Conservation (phyloP, 2,329 filamentous ascomycete species). For the Sarocladiaceae sp. region DNA sequence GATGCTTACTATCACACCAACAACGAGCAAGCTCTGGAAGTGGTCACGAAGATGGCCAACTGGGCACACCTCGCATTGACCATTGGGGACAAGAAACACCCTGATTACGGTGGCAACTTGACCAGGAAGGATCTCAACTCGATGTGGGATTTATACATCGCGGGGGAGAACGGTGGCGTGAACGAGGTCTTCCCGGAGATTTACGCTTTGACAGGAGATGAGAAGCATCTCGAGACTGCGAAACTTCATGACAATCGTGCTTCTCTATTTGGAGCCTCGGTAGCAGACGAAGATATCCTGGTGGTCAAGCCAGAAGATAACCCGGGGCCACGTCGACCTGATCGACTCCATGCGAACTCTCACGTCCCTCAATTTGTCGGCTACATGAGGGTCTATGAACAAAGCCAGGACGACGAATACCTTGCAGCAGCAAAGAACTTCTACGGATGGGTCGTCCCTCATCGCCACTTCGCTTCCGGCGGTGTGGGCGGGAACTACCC, state of each 20-base stretch:
- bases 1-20: conserved; percentile 30
- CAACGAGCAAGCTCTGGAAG: conserved; percentile 22
- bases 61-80: conserved; percentile 28
- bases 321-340: conserved; percentile 23
- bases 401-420: conserved; percentile 23
- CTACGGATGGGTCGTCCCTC: conserved; percentile 27
- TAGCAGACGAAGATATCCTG: conserved; percentile 24
- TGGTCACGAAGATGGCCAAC: conserved; percentile 26
- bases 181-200: conserved; percentile 29
- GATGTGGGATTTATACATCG: conserved; percentile 30
- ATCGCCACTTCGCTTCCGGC: conserved; percentile 24
- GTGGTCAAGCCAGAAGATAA: conserved; percentile 22
- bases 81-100: conserved; percentile 27
- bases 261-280: conserved; percentile 25
- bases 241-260: conserved; percentile 27
- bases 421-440: conserved; percentile 26
- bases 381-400: conserved; percentile 25
- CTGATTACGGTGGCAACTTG: conserved; percentile 24
- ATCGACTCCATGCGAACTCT: conserved; percentile 26
- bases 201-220: conserved; percentile 24
- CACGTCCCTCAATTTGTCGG: conserved; percentile 28
- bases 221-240: conserved; percentile 22
- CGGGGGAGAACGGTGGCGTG: conserved; percentile 25
- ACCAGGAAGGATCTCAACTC: conserved; percentile 27
- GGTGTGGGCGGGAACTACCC: conserved; percentile 26